A percentile compares a stretch with the other conserved stretches of the same genome.
These are phyloP conservation scores for Penicillium sp. DNA, from an alignment of 2,329 filamentous ascomycete species.

Conservation along the genomic window DNA sequence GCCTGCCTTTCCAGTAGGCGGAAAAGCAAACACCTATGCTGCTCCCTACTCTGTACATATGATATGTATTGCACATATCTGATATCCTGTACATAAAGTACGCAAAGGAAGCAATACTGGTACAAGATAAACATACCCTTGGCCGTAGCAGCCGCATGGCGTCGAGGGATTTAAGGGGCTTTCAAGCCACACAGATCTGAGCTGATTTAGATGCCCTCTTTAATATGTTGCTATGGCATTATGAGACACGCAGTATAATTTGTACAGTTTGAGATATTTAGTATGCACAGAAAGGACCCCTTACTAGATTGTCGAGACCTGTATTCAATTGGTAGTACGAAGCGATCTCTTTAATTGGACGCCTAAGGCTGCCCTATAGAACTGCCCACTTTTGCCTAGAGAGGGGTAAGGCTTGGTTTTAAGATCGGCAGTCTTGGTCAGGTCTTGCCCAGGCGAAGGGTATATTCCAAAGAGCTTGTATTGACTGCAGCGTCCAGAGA, in stretches of 20 bases:
- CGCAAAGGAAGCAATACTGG: neutral
- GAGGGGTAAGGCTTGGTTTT: neutral
- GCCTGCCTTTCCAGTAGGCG: neutral
- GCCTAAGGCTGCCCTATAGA: neutral
- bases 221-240: neutral
- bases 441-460: neutral
- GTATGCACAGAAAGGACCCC: neutral
- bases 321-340: neutral
- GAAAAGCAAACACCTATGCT: too few relatives aligned
- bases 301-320: neutral
- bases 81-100: neutral
- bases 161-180: neutral
- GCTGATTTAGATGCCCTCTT: neutral
- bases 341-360: neutral
- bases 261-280: neutral
- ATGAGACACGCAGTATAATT: neutral
- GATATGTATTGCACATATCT: too few relatives aligned
- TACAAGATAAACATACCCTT: neutral
- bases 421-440: neutral
- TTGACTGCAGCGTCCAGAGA: neutral
- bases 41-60: too few relatives aligned
- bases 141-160: slow-evolving; percentile 1
- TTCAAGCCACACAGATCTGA: slow-evolving; percentile 2
- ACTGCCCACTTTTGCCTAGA: neutral
- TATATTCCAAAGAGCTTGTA: neutral